A percentile compares a stretch with the other conserved stretches of the same genome.
phyloP scores from a whole-genome alignment of 2,329 filamentous ascomycete genomes.

The Corinectria fuckeliana region DNA sequence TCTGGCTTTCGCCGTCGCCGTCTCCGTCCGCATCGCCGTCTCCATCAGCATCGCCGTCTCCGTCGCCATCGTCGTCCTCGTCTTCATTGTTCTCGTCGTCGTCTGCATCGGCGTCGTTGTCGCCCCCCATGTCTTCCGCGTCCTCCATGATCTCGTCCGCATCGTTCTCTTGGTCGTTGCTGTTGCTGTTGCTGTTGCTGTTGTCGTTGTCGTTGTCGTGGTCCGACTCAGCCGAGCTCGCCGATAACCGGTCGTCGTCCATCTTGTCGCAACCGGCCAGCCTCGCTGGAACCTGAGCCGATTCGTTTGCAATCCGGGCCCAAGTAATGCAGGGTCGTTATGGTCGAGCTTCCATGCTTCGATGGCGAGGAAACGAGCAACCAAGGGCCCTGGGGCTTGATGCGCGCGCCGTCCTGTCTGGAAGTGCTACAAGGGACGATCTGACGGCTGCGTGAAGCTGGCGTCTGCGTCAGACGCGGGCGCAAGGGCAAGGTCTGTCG shows the following conservation, averaged over 20 bases:
- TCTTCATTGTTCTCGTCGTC: constrained; percentile 44
- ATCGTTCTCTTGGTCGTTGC: constrained; percentile 47
- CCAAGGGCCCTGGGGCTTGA: neutral
- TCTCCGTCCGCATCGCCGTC: constrained; percentile 49
- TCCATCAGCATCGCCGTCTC: constrained; percentile 44
- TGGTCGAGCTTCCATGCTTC: neutral
- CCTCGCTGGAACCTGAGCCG: neutral
- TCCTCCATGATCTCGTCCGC: constrained; percentile 66
- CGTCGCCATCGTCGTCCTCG: constrained; percentile 47
- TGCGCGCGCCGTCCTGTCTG: neutral
- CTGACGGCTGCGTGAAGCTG: neutral
- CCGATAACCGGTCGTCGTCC: constrained; percentile 35
- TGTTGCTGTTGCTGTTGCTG: constrained; percentile 42
- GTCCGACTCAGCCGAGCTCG: constrained; percentile 39
- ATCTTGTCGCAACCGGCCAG: constrained; percentile 15
- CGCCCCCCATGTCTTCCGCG: constrained; percentile 49
- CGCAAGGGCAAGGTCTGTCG: neutral
- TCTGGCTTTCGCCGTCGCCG: constrained; percentile 40
- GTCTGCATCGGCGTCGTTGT: constrained; percentile 44
- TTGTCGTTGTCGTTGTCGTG: constrained; percentile 42
- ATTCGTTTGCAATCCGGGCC: neutral
- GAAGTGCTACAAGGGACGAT: neutral
- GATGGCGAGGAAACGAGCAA: neutral
- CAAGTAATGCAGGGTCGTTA: neutral
- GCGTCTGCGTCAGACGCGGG: neutral